These are phyloP conservation scores for Metrosideros polymorpha DNA, from an alignment of 441 rosid genomes.

Conservation along the genomic window DNA sequence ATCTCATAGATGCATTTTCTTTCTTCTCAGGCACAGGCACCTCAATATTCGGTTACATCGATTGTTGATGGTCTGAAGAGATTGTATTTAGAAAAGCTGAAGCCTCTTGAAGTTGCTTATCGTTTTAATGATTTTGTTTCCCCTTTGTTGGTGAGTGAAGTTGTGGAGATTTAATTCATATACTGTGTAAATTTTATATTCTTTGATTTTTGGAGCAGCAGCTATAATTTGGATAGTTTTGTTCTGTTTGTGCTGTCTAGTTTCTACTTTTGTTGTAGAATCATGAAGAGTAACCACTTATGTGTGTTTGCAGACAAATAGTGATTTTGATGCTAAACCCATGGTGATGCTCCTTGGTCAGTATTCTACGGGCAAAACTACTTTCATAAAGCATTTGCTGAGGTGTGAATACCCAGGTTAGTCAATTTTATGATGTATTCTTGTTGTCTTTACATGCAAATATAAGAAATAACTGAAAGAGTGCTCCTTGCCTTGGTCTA, in stretches of 20 bases:
- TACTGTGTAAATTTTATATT: background rate
- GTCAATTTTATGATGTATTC: background rate
- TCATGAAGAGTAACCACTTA: background rate
- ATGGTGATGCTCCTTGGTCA: slow-evolving; percentile 99
- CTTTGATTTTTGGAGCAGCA: background rate
- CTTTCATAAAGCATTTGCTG: slow-evolving; percentile 92
- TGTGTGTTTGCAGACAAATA: slow-evolving; percentile 44
- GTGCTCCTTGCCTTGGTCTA: background rate
- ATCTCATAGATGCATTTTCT: background rate
- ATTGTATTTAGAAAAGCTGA: slow-evolving; percentile 77
- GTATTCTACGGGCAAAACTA: slow-evolving; percentile 96
- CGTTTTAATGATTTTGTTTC: slow-evolving; percentile 67
- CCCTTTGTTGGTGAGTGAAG: slow-evolving; percentile 39
- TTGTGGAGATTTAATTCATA: background rate
- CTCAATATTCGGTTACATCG: background rate
- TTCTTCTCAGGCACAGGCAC: background rate
- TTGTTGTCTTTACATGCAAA: background rate
- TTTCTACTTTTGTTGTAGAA: background rate
- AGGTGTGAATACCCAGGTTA: slow-evolving; percentile 77
- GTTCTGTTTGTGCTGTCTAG: background rate
- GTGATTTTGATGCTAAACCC: slow-evolving; percentile 97
- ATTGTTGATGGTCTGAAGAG: slow-evolving; percentile 34
- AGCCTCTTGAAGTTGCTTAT: slow-evolving; percentile 85
- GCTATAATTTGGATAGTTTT: background rate
- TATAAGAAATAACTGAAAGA: background rate